Conservation (phyloP, 192 early-diverging fungal genomes). For the Martensiomyces pterosporus region DNA sequence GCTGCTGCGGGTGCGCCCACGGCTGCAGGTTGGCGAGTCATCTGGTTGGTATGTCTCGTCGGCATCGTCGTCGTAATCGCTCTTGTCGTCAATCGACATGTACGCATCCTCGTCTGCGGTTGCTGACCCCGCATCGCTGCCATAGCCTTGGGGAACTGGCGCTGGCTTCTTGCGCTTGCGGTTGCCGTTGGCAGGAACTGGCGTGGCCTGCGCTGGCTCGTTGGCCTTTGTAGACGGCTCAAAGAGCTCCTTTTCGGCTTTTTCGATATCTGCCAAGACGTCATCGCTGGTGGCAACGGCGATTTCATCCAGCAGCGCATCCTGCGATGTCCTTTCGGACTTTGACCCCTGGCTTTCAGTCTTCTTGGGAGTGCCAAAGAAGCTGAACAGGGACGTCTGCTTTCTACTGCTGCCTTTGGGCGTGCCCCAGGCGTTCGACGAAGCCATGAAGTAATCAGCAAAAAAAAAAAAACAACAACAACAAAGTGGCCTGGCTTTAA, state of each 20-base stretch:
- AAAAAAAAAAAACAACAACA: not conserved
- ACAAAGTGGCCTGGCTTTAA: not conserved
- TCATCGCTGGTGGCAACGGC: conserved; percentile 24
- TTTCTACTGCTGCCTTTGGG: conserved; percentile 26
- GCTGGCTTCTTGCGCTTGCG: conserved; percentile 23
- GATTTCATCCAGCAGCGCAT: conserved; percentile 24
- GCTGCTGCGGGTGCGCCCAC: too few species aligned
- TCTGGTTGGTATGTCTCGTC: too few species aligned
- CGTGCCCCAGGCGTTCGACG: conserved; percentile 19
- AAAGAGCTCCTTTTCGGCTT: conserved; percentile 6
- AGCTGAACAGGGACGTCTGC: conserved; percentile 42
- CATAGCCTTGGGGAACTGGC: not conserved
- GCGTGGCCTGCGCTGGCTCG: too few species aligned
- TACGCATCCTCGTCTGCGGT: conserved; percentile 3
- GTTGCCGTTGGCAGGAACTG: too few species aligned
- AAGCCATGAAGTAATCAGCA: conserved; percentile 10
- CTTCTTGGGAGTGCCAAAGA: conserved; percentile 36
- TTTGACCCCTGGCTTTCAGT: not conserved
- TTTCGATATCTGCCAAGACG: conserved; percentile 29
- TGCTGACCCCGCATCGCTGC: conserved; percentile 7
- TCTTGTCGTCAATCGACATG: conserved; percentile 40
- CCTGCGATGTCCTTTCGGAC: conserved; percentile 33
- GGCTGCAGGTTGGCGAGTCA: too few species aligned
- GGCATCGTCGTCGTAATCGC: conserved; percentile 17
- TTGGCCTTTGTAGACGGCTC: not conserved